Evolutionary conservation across 257 asterid species (phyloP).

Genomic region (Rauvolfia tetraphylla): DNA sequence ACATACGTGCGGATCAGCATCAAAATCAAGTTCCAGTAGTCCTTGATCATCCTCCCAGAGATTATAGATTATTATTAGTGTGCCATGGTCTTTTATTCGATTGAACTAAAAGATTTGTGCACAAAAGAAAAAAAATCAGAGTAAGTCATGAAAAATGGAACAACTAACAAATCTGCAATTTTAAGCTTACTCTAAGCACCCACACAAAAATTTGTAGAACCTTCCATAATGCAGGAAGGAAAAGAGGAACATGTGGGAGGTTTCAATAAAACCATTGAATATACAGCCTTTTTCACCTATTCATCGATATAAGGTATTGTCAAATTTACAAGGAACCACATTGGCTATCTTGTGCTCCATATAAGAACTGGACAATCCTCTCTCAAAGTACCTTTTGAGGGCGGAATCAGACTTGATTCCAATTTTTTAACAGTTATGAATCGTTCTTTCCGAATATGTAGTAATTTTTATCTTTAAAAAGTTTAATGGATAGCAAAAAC

Average conservation of each 20-base stretch:
- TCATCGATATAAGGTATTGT: neutral
- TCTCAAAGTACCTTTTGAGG: too few species aligned
- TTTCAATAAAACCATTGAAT: neutral
- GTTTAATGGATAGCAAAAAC: neutral
- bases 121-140: neutral
- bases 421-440: neutral
- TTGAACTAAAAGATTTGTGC: constrained; percentile 48
- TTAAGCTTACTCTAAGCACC: neutral
- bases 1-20: constrained; percentile 69
- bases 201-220: neutral
- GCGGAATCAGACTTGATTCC: too few species aligned
- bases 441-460: neutral
- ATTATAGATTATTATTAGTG: constrained; percentile 78
- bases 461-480: neutral
- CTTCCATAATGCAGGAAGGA: neutral
- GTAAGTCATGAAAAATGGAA: neutral
- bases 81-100: constrained; percentile 74
- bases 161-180: neutral
- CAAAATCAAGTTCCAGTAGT: constrained; percentile 79
- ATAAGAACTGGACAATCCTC: too few species aligned
- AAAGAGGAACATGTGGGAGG: neutral
- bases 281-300: neutral
- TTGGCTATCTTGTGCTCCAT: too few species aligned
- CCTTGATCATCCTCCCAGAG: constrained; percentile 99
- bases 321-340: too few species aligned